Percentiles rank a stretch among this genome's conserved stretches.
Conservation (phyloP, 1,139 yeast genomes). For the Yamadazyma aaseri region DNA sequence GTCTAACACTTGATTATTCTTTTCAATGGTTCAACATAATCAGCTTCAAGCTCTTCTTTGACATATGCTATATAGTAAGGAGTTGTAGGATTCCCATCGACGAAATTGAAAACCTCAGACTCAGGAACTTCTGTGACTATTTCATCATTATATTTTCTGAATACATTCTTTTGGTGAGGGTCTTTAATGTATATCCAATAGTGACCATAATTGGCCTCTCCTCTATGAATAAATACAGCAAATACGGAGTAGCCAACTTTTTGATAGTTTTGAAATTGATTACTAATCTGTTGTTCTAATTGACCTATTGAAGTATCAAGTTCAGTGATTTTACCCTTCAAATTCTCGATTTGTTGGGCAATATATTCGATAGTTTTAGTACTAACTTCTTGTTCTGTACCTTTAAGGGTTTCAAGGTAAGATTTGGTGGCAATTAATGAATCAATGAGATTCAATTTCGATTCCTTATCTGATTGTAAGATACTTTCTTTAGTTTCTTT, state of each 20-base stretch:
- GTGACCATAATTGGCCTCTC: conserved; percentile 95
- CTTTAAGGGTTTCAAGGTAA: conserved; percentile 44
- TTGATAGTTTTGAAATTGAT: conserved; percentile 60
- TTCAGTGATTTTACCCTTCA: conserved; percentile 20
- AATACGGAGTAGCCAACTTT: conserved; percentile 76
- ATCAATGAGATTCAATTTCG: conserved; percentile 51
- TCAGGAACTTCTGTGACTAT: conserved; percentile 75
- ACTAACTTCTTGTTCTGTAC: conserved; percentile 27
- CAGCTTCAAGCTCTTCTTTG: conserved; percentile 56
- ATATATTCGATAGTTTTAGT: conserved; percentile 38
- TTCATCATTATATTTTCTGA: conserved; percentile 92
- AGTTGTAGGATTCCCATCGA: conserved; percentile 78
- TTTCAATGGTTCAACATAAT: conserved; percentile 68
- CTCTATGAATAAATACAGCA: conserved; percentile 92
- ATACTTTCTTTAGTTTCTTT: conserved; percentile 42
- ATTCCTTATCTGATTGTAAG: conserved; percentile 42
- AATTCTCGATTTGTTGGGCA: conserved; percentile 25
- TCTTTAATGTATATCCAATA: conserved; percentile 94
- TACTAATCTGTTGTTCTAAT: conserved; percentile 45
- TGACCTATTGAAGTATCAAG: conserved; percentile 24
- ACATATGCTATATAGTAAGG: conserved; percentile 90
- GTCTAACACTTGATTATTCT: conserved; percentile 27
- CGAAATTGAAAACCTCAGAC: conserved; percentile 73
- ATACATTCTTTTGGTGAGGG: conserved; percentile 57
- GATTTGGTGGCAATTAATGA: conserved; percentile 52